These are phyloP conservation scores for Galeopsis tetrahit DNA, from an alignment of 257 asterid genomes.

Conservation along the genomic window DNA sequence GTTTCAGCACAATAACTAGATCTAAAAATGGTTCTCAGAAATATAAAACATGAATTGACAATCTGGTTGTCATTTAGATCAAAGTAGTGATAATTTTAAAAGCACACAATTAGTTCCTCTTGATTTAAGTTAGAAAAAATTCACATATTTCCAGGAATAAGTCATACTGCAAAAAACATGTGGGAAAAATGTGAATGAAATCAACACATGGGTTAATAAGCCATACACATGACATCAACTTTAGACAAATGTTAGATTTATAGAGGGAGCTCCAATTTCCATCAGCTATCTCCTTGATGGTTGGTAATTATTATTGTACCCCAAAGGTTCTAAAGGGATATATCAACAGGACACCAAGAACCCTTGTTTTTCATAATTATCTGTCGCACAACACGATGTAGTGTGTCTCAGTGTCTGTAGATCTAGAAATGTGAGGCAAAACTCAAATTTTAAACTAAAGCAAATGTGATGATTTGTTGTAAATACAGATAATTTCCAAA, in stretches of 20 bases:
- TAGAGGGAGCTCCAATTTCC: slow-evolving; percentile 3
- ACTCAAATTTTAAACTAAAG: neutral
- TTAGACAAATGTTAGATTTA: neutral
- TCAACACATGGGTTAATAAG: neutral
- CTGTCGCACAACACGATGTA: neutral
- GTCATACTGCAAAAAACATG: neutral
- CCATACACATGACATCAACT: slow-evolving; percentile 7
- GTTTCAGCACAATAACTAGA: slow-evolving; percentile 9
- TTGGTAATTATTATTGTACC: slow-evolving; percentile 1
- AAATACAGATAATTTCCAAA: neutral
- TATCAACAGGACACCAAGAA: neutral
- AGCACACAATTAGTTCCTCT: neutral
- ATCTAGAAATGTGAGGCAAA: neutral
- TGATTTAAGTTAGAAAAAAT: neutral
- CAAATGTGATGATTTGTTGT: slow-evolving; percentile 19
- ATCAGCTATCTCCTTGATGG: neutral
- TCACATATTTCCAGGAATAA: neutral
- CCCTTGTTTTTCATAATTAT: neutral
- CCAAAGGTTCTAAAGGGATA: slow-evolving; percentile 2
- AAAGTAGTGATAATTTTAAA: neutral
- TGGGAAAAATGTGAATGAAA: neutral
- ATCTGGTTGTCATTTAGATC: neutral
- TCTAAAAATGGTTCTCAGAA: neutral
- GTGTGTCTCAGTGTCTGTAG: neutral
- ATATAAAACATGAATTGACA: neutral